Evolutionary conservation across 179 eudicot genomes (phyloP), one percentile per base, ranked within the genome.

Genomic region (Sideroxylon spinosum): DNA sequence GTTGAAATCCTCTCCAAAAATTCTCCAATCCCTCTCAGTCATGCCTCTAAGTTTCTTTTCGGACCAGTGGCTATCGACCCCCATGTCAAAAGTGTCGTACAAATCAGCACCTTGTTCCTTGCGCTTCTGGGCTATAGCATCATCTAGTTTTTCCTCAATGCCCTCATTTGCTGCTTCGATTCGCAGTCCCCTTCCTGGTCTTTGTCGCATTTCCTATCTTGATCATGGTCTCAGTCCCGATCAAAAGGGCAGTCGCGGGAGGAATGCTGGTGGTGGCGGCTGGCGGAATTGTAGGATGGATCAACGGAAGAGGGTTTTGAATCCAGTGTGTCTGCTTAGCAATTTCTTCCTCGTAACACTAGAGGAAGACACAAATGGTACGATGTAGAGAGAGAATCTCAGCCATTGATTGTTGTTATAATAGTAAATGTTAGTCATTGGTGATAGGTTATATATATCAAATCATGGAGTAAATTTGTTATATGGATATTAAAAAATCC

Each of bases 11-110:
- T 94, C 98, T 80, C 97, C 85, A 83, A 92, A 93, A 55, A 94
- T 94, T 49, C 97, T 85, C 98, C 97, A 94, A 79, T 92, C 98
- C 78, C 98, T 88, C 84, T 94, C 98, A 29, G 92, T 86, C 97
- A 94, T 94, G 91, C 98, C 69, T 94, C 97, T 95, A 2, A 94
- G 91, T 83, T 84, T 87, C 87, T 94, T 94, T 9, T 89, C 95
- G 0, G 95, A 85, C 98, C 98, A 94, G 77, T 92, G 98, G 3
- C 97, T 88, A 72, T 94, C 98, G 6, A 91, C 93, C 80, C 89
- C 82, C 98, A 92, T 92, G 78, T 94, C 97, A 75, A 87, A 86
- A 0, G 90, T 83, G 46, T 94, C 98, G 74, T 94, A 94, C 71
- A 73, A 7, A 28, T 94, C 95, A 16, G 98, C 97, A 26, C 92